Evolutionary conservation across 2,329 filamentous ascomycete genomes (phyloP).

Genomic region (Elsinoe necatrix): DNA sequence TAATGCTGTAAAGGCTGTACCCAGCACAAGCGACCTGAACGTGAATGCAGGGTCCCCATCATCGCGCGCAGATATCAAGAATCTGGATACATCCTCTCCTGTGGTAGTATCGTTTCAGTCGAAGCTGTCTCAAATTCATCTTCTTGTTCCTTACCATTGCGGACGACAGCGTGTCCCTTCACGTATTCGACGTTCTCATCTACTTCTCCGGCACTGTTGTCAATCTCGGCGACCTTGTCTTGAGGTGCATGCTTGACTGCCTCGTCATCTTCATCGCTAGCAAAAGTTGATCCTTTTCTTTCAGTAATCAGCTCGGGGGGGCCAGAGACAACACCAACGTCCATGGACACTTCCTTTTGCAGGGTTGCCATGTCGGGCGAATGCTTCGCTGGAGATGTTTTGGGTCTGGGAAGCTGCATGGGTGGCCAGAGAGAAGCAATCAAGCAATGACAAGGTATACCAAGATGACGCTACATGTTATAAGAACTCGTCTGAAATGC

Average conservation of each 20-base stretch:
- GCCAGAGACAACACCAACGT: not conserved
- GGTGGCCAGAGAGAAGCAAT: not conserved
- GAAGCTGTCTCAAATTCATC: not conserved
- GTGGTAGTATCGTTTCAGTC: not conserved
- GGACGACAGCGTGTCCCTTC: not conserved
- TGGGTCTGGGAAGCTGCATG: not conserved
- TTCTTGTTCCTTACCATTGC: not conserved
- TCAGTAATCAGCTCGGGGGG: not conserved
- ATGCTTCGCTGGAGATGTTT: not conserved
- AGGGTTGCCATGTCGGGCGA: not conserved
- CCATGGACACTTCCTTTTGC: not conserved
- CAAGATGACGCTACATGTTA: not conserved
- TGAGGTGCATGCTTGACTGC: not conserved
- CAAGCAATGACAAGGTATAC: constrained; percentile 7
- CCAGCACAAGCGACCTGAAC: constrained; percentile 46
- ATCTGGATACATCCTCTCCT: constrained; percentile 18
- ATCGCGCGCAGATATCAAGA: constrained; percentile 33
- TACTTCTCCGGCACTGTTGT: not conserved
- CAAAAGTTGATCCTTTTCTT: not conserved
- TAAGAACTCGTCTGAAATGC: not conserved
- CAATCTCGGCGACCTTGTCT: not conserved
- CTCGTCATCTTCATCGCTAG: not conserved
- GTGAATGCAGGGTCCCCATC: constrained; percentile 46
- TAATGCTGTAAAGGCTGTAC: constrained; percentile 43
- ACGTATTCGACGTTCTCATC: constrained; percentile 7